Base-by-base conservation (phyloP, 257 asterid genomes). In the Nicotiana tomentosiformis region DNA sequence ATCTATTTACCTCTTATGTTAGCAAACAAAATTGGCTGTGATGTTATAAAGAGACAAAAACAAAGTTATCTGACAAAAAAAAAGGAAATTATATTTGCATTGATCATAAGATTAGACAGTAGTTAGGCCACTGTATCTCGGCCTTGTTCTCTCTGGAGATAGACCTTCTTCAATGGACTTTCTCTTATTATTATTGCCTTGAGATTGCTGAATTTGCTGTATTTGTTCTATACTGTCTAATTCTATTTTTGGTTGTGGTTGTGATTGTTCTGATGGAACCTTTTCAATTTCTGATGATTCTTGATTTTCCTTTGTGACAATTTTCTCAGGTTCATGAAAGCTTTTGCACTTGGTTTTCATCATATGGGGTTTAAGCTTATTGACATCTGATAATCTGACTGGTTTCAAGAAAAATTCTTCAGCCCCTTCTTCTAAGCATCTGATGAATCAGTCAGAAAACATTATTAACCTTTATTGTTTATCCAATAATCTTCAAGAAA, bases 351-450 rank as follows among this genome's bases (percentile, higher is more conserved):
- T 95, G 84, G 90, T 82, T 87, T 90, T 94, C 96, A 91, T 83
- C 85, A 95, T 88, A 83, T 93, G 98, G 55, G 99, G 93, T 89
- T 72, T 94, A 33, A 95, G 96, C 85, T 95, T 95, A 65, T 83
- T 87, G 8, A 95, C 97, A 91, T 95, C 99, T 62, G 99, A 69
- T 81, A 91, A 83, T 55, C 92, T 94, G 89, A 93, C 96, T 83
- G 99, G 99, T 90, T 95, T 95, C 60, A 95, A 94, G 43, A 94
- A 90, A 84, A 94, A 95, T 76, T 94, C 98, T 83, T 95, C 97
- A 67, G 99, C 98, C 64, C 99, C 99, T 91, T 88, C 99, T 68
- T 95, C 96, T 69, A 95, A 90, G 84, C 99, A 95, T 86, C 99
- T 95, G 91, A 23, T 9, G 68, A 53, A 53, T 23, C 69, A 67